Percentiles rank a stretch among this genome's conserved stretches.
Conservation (phyloP, 441 rosid species). For the Populus hybrid region DNA sequence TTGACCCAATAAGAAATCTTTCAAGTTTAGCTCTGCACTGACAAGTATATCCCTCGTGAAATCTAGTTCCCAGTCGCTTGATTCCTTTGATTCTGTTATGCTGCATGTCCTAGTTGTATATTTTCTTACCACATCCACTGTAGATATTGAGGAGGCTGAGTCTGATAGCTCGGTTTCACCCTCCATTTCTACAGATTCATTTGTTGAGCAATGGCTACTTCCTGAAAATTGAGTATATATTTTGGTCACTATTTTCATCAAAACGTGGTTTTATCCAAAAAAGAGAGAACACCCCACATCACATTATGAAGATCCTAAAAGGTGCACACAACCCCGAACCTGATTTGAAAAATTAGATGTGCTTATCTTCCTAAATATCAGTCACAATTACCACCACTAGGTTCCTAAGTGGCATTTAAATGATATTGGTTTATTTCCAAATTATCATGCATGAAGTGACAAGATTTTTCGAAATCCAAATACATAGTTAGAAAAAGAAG, state of each 20-base stretch:
- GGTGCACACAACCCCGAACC: background rate
- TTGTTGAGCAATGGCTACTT: constrained; percentile 23
- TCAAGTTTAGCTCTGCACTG: constrained; percentile 47
- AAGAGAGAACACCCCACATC: background rate
- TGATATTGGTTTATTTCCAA: background rate
- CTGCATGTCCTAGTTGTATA: constrained; percentile 14
- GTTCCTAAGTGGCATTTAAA: background rate
- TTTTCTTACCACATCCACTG: constrained; percentile 20
- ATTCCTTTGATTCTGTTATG: constrained; percentile 24
- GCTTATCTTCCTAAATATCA: background rate
- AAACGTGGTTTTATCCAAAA: background rate
- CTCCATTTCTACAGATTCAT: constrained; percentile 27
- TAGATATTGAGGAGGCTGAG: constrained; percentile 33
- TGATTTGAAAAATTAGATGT: background rate
- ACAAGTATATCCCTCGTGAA: constrained; percentile 53
- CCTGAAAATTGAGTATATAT: constrained; percentile 25
- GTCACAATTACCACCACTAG: background rate
- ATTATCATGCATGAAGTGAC: background rate
- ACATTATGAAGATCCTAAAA: background rate
- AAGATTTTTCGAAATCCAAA: background rate
- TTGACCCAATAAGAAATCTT: constrained; percentile 41
- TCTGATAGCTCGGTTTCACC: constrained; percentile 44
- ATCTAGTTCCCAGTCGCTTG: constrained; percentile 50
- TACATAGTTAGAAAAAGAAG: background rate
- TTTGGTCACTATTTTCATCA: background rate